phyloP scores from a whole-genome alignment of 306 rosid genomes.

The Cyamopsis tetragonoloba region DNA sequence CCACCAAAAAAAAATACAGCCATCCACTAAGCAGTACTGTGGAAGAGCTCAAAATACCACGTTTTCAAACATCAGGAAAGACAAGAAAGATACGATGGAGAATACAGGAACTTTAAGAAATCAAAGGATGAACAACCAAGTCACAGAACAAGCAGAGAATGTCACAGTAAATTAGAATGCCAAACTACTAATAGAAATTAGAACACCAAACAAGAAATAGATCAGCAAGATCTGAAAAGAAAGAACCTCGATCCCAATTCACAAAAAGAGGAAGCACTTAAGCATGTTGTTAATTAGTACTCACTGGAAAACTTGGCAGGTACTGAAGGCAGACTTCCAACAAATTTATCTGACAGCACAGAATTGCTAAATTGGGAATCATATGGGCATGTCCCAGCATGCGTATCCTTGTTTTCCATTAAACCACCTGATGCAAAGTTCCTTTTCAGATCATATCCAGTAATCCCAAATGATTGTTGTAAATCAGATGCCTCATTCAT shows the following conservation, averaged over 20 bases:
- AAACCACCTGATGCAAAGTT: conserved; percentile 23
- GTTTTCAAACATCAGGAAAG: background rate
- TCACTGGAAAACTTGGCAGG: conserved; percentile 28
- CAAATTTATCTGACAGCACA: conserved; percentile 22
- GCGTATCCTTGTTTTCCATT: conserved; percentile 26
- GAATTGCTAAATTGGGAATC: conserved; percentile 22
- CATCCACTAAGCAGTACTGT: background rate
- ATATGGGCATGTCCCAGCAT: conserved; percentile 12
- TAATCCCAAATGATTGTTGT: conserved; percentile 23
- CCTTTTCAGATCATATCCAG: conserved; percentile 3
- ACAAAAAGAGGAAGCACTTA: background rate
- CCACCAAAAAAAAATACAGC: background rate
- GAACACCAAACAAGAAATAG: background rate
- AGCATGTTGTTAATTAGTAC: conserved; percentile 23
- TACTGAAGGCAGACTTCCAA: conserved; percentile 27
- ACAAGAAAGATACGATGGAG: background rate
- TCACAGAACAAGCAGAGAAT: background rate
- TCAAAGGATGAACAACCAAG: background rate
- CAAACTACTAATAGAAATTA: background rate
- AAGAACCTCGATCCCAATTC: background rate
- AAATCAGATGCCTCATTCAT: conserved; percentile 24
- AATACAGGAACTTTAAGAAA: background rate
- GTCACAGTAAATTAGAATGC: background rate
- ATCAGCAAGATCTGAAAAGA: background rate
- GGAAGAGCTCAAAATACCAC: background rate